Evolutionary conservation across 106 monocot genomes (phyloP).

Genomic region (Agapanthus africanus): DNA sequence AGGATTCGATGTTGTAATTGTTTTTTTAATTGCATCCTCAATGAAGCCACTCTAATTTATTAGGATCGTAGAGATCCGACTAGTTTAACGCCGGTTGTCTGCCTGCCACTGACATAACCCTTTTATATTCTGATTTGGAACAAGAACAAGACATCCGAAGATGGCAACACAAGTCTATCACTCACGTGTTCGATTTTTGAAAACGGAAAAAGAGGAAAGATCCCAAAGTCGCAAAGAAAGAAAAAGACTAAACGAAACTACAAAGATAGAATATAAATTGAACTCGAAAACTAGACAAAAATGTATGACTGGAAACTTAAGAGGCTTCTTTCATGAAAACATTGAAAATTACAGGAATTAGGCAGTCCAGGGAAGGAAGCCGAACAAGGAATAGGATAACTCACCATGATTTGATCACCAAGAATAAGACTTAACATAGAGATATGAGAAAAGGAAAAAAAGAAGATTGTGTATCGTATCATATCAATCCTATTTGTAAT

Average conservation of each 20-base stretch:
- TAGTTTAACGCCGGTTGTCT: no score
- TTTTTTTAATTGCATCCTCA: no score
- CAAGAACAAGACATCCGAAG: no score
- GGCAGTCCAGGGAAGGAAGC: background rate
- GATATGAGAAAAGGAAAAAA: background rate
- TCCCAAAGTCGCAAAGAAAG: background rate
- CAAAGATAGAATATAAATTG: background rate
- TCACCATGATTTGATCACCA: constrained; percentile 2
- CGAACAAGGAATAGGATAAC: background rate
- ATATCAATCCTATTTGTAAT: no score
- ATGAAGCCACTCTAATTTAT: no score
- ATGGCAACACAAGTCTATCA: no score
- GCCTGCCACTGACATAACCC: no score
- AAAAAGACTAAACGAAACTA: background rate
- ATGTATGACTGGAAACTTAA: background rate
- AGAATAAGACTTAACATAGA: background rate
- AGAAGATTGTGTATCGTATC: background rate
- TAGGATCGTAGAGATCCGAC: no score
- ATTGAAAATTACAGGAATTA: background rate
- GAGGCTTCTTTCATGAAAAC: background rate
- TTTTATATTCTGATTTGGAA: no score
- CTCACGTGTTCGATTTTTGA: no score
- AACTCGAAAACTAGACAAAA: constrained; percentile 2
- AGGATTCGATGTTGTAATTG: background rate
- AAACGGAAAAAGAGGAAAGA: no score